Conservation (phyloP, 2,329 filamentous ascomycete genomes). For the Calycina marina region DNA sequence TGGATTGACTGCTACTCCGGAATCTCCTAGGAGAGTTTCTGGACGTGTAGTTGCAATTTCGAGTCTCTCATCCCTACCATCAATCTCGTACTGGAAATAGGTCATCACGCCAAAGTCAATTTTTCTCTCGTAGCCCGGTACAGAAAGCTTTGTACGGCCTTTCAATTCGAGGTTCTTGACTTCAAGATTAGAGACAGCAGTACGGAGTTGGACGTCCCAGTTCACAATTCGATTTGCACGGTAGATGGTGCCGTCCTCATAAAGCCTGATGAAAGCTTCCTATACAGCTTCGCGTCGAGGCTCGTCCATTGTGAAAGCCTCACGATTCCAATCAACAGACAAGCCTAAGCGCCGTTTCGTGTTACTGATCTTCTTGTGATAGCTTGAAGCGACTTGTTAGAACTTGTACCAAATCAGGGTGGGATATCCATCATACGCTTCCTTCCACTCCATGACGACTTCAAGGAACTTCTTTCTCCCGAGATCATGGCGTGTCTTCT, state of each 20-base stretch:
- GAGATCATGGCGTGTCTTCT: constrained; percentile 82
- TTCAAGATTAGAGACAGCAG: constrained; percentile 80
- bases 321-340: constrained; percentile 84
- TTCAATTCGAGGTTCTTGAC: constrained; percentile 81
- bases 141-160: constrained; percentile 74
- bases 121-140: constrained; percentile 93
- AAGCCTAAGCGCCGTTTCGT: constrained; percentile 73
- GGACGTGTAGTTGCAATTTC: constrained; percentile 88
- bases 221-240: constrained; percentile 86
- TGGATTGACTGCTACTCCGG: constrained; percentile 84
- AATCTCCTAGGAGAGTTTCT: constrained; percentile 92
- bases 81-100: constrained; percentile 83
- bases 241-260: constrained; percentile 91
- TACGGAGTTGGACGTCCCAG: constrained; percentile 85
- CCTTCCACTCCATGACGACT: constrained; percentile 87
- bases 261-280: constrained; percentile 77
- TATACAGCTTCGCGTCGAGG: constrained; percentile 71
- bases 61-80: constrained; percentile 66
- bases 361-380: constrained; percentile 81
- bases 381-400: too few relatives aligned
- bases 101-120: constrained; percentile 88
- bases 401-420: too few relatives aligned
- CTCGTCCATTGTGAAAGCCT: constrained; percentile 91
- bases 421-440: too few relatives aligned
- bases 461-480: constrained; percentile 69